Evolutionary conservation across 768 basidiomycete genomes (phyloP), one percentile per base, ranked within the genome.

Genomic region (Amanita fuliginea): DNA sequence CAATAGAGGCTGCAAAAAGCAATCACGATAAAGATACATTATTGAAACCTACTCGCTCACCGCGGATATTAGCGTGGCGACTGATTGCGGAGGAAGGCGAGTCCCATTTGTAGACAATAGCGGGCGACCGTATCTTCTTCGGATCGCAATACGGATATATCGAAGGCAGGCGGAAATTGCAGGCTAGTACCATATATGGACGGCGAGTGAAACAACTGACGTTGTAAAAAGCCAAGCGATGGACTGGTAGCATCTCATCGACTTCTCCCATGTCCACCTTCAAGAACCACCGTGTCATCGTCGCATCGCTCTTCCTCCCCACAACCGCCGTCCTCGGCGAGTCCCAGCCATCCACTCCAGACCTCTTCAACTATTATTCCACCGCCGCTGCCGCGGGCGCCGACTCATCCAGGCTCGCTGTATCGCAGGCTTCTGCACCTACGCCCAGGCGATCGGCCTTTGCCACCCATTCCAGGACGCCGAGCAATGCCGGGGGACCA

Each of bases 291-390:
- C 71, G 88, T 28, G 73, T 85, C 48, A 70, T 90, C 62, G 81
- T 91, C 62, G 88, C 86, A 13, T 83, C 84, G n/a, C 79, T 90
- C 51, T 89, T 91, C 61, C 78, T 90, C 32, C 88, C 88, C 33
- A 77, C 76, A 52, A 85, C 86, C 33, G 77, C 78, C 37, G 77
- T 81, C 40, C 66, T 80, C 36, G 79, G 76, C 60, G 75, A 81
- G 21, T 78, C 79, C 0, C 62, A 66, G 11, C 74, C 76, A 0
- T 58, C 76, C 0, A 79, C 80, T 0, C 77, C 81, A 8, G 69
- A 72, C 28, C 55, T 49, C 22, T 56, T 52, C n/a, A 51, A 55
- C 14, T 54, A 50, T 39, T 50, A 52, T 42, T 24, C 51, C 30
- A 32, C 43, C 30, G 54, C 51, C n/a, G 47, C 53, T 33, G 56